Evolutionary conservation across 1,139 yeast genomes (phyloP), one percentile per base, ranked within the genome.

Genomic region (Kodamaea ohmeri): DNA sequence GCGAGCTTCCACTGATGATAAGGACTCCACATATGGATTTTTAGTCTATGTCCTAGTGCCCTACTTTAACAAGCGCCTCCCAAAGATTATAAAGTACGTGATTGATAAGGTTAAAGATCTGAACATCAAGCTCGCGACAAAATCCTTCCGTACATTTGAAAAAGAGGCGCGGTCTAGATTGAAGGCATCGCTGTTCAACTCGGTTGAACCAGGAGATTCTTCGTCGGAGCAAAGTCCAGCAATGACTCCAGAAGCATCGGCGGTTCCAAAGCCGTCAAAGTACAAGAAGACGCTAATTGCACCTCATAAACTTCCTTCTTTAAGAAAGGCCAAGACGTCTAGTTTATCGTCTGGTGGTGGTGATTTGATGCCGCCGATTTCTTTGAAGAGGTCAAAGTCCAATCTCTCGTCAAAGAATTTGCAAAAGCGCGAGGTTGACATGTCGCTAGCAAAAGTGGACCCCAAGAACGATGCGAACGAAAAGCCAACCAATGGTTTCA

Each of bases 1-100:
- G 4, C 49, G 55, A 3, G 55, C 60, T 4, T 56, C 56, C 6
- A 53, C 60, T 2, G 56, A 58, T 4, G 56, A 50, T 8, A 58
- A 60, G 17, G 60, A 57, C 19, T 65, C 73, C 15, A 59, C 76
- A 1, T 50, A 59, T n/a, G 79, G 78, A 4, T 79, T 76, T 50
- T 57, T 77, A 30, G 76, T 71, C 1, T 73, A 72, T 46, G 78
- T 78, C 4, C 45, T 79, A 4, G 66, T 78, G 0, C 84, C 84
- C 0, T 77, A 72, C 51, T 79, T 65, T 52, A 71, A 67, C 39
- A 72, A 70, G 41, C 68, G 61, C 39, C 54, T 76, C 5, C 83
- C 84, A 0, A 46, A 59, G 20, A 55, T 73, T 2, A 67, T 76
- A 14, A 67, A 67, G 37, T 69, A 67, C 44, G 60, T 77, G n/a